Evolutionary conservation across 2,329 filamentous ascomycete species (phyloP), one percentile per base, ranked within the genome.

Genomic region (Alternaria arbusti): DNA sequence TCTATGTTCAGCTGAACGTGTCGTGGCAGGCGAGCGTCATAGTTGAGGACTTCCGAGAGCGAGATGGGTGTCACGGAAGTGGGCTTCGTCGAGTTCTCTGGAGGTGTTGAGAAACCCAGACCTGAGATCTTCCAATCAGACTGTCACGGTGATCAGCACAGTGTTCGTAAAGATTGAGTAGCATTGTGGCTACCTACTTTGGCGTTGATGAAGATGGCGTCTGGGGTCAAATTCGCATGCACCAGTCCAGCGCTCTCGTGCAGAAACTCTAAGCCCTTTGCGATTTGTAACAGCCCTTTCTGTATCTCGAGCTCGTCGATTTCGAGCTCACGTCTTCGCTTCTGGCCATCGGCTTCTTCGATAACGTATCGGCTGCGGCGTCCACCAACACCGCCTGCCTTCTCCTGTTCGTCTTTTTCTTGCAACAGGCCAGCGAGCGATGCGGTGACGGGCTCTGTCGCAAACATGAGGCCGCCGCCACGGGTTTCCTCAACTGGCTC

Each of bases 101-200:
- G 88, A 13, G 94, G 92, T 49, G 92, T 92, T 77, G 91, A 93
- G 79, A 97, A 99, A 0, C 91, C 89, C 43, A 99, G 86, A n/a
- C 95, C 96, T 71, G 94, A 95, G 65, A 99, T 92, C 79, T 99
- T 99, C 96, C 96, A 99, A 80, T 99, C 96, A 51, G 93, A 97
- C 90, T 92, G 74, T 74, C 65, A 61, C 65, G 17, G 55, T 13
- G 50, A 76, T 80, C 68, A 80, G 79, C 58, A 70, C 62, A 40
- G 23, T 40, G 45, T 28, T 59, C 58, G 26, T 9, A 54, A 51
- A 36, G 54, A 50, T 56, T 32, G 43, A 57, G 60, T 66, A 65
- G 59, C 44, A 60, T 63, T 44, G 30, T 65, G 68, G 20, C 75
- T 75, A 66, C 86, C 65, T 82, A 88, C 90, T 88, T 99, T 99